Conservation (phyloP, 139 green algal genomes). For the Picochlorum sp. region DNA sequence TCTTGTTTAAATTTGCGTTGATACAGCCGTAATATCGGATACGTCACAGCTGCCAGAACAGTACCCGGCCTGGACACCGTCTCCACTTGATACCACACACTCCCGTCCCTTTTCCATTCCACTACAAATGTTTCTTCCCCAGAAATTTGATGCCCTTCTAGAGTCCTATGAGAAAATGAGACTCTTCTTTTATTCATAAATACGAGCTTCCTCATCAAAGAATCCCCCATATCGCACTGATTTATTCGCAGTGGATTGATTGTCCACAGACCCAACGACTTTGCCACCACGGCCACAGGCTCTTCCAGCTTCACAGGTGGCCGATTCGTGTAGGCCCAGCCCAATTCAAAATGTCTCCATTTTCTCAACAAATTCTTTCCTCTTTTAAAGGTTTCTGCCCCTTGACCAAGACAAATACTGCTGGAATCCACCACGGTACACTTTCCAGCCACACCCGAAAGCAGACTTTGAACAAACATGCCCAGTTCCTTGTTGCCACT, state of each 20-base stretch:
- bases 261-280: constrained; percentile 15
- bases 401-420: constrained; percentile 8
- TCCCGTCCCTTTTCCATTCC: constrained; percentile 13
- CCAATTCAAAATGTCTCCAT: constrained; percentile 23
- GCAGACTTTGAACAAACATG: background rate
- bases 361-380: constrained; percentile 1
- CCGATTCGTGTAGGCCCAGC: constrained; percentile 10
- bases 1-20: constrained; percentile 15
- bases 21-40: constrained; percentile 17
- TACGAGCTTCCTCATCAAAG: background rate
- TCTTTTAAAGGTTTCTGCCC: background rate
- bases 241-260: constrained; percentile 19
- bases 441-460: background rate
- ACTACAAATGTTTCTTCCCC: constrained; percentile 24
- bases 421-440: constrained; percentile 10
- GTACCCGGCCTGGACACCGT: constrained; percentile 17
- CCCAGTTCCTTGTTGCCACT: background rate
- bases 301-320: background rate
- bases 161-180: constrained; percentile 17
- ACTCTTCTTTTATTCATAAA: background rate
- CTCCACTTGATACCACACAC: constrained; percentile 24
- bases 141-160: constrained; percentile 17
- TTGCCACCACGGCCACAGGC: constrained; percentile 15
- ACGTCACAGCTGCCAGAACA: constrained; percentile 1
- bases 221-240: background rate